These are phyloP conservation scores for Gyrodon lividus DNA, from an alignment of 768 basidiomycete species.

Conservation along the genomic window DNA sequence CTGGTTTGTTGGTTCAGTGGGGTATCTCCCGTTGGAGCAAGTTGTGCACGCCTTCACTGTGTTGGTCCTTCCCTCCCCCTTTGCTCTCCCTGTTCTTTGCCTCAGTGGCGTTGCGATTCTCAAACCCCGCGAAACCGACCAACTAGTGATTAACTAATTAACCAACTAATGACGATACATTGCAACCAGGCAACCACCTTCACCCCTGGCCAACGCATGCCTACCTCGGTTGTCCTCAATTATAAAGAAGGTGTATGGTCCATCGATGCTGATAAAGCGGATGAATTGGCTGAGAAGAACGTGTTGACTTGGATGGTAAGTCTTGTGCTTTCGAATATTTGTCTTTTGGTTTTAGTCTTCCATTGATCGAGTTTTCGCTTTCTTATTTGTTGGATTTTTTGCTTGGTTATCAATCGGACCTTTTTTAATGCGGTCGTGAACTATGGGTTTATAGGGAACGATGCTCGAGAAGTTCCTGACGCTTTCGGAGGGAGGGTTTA, in stretches of 20 bases:
- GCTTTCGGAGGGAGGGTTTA: conserved; percentile 60
- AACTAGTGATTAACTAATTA: not conserved
- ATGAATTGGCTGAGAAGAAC: conserved; percentile 54
- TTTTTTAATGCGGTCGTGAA: not conserved
- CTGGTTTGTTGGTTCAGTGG: too few relatives aligned
- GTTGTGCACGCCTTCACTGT: too few relatives aligned
- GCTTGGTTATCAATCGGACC: not conserved
- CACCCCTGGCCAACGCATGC: conserved; percentile 77
- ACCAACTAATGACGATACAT: conserved; percentile 7
- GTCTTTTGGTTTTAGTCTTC: not conserved
- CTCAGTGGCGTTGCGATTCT: too few relatives aligned
- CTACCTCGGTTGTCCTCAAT: conserved; percentile 66
- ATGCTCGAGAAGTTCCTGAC: conserved; percentile 90
- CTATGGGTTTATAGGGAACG: conserved; percentile 58
- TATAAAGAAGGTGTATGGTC: conserved; percentile 66
- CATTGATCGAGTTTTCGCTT: not conserved
- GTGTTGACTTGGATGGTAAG: conserved; percentile 75
- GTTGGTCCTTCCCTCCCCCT: too few relatives aligned
- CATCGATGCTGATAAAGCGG: conserved; percentile 53
- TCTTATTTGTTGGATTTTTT: not conserved
- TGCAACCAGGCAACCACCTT: conserved; percentile 55
- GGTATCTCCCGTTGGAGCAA: not conserved
- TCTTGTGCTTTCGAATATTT: not conserved
- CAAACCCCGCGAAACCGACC: not conserved
- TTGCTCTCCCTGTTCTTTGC: too few relatives aligned